Evolutionary conservation across 2,329 filamentous ascomycete species (phyloP), one percentile per base, ranked within the genome.

Genomic region (Penicillium italicum): DNA sequence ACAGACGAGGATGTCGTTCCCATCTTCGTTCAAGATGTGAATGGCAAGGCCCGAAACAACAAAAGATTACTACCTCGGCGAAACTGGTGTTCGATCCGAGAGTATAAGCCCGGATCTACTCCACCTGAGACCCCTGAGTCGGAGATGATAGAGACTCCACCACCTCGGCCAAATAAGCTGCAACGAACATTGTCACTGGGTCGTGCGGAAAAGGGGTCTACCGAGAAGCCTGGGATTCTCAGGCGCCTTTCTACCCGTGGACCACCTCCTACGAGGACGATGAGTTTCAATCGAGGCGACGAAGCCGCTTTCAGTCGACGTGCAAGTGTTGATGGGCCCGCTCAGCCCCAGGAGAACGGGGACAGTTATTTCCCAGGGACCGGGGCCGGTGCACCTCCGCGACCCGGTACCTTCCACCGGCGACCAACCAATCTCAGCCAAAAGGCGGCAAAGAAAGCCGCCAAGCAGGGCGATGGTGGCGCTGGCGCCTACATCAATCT

Each of bases 1-100:
- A 99, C 94, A 0, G 90, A 97, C 55, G 94, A 99, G 74, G 86
- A 90, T 72, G 95, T 99, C 90, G 94, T 97, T 41, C 91, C 93
- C 0, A 85, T 99, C 58, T 99, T 99, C 72, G 84, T 82, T 1
- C 85, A 91, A 55, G 94, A 95, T 62, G 90, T 97, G 1, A 91
- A 97, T 66, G 90, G 90, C 38, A 95, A 91, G 72, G 81, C 86
- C 20, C 84, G 94, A 59, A 97, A 96, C 74, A 99, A 99, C 72
- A 95, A 91, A 67, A 86, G 87, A 57, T 79, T 99, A 1, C 79
- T 97, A 10, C 92, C 92, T 20, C 88, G 94, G 56, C 84, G 94
- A 31, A 99, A 99, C 71, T 99, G 93, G 90, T 97, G 93, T 72
- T 90, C 91, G 3, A 96, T 99, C 65, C 84, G 89, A 50, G 82